Evolutionary conservation across 2,329 filamentous ascomycete genomes (phyloP).

Genomic region (Curvularia hawaiiensis): DNA sequence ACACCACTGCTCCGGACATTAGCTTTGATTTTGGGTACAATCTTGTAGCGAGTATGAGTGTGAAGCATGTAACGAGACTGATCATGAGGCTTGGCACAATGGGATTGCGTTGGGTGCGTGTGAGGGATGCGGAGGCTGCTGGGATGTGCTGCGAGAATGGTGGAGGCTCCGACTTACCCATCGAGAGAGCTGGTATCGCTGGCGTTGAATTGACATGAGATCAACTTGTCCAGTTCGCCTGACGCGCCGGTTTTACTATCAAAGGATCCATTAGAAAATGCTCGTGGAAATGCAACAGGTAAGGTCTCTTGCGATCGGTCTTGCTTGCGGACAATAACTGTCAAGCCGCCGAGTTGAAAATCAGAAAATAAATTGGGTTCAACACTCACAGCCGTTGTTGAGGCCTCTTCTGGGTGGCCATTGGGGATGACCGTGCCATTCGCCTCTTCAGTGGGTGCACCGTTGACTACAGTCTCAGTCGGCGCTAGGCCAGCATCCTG

Average conservation of each 20-base stretch:
- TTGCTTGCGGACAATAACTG: conserved; percentile 58
- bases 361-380: conserved; percentile 57
- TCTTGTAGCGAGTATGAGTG: neutral
- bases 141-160: neutral
- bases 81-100: neutral
- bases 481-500: conserved; percentile 19
- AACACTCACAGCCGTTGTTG: conserved; percentile 41
- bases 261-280: conserved; percentile 62
- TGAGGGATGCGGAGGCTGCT: neutral
- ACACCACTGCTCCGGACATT: conserved; percentile 26
- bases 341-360: conserved; percentile 58
- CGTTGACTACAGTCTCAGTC: conserved; percentile 29
- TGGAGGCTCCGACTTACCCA: conserved; percentile 30
- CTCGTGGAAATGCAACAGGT: conserved; percentile 46
- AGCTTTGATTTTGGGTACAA: conserved; percentile 12
- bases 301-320: conserved; percentile 39
- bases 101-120: neutral
- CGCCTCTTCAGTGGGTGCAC: conserved; percentile 24
- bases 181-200: conserved; percentile 43
- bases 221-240: conserved; percentile 53
- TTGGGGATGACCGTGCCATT: conserved; percentile 31
- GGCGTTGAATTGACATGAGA: conserved; percentile 43
- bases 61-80: neutral
- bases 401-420: conserved; percentile 34
- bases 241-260: conserved; percentile 56